phyloP scores from a whole-genome alignment of 306 rosid genomes.

The Cajanus cajan region DNA sequence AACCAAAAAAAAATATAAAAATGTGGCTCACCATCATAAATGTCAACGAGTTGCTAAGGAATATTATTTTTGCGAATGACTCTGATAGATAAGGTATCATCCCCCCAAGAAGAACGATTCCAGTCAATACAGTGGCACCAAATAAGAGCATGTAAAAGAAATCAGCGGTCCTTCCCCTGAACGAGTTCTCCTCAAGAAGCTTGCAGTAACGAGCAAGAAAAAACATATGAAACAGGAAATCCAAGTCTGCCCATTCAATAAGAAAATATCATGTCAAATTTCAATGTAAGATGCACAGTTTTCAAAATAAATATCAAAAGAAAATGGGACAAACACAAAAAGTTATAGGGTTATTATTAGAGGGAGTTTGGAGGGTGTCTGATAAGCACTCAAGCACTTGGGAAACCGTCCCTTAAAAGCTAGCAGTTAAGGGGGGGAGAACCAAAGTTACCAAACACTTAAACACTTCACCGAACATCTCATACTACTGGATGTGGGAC shows the following conservation, averaged over 20 bases:
- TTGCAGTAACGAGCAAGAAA: constrained; percentile 98
- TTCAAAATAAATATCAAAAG: constrained; percentile 15
- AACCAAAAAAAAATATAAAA: not conserved
- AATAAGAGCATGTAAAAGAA: constrained; percentile 94
- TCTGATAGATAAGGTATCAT: constrained; percentile 89
- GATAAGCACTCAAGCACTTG: no score
- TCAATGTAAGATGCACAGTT: not conserved
- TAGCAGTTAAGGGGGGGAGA: no score
- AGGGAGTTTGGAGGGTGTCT: not conserved
- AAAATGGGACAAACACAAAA: not conserved
- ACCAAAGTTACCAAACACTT: no score
- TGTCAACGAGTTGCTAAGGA: constrained; percentile 93
- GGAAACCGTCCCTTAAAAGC: no score
- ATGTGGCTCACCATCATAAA: constrained; percentile 82
- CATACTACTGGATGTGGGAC: no score
- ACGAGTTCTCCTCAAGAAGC: constrained; percentile 97
- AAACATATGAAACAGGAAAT: constrained; percentile 98
- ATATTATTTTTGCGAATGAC: constrained; percentile 84
- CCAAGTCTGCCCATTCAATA: constrained; percentile 69
- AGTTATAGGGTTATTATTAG: not conserved
- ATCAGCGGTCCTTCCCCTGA: constrained; percentile 95
- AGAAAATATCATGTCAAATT: constrained; percentile 34
- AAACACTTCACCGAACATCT: no score
- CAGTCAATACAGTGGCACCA: constrained; percentile 88
- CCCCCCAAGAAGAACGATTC: constrained; percentile 89